Evolutionary conservation across 495 filamentous ascomycete genomes (phyloP).

Genomic region (Sporormia fimetaria): DNA sequence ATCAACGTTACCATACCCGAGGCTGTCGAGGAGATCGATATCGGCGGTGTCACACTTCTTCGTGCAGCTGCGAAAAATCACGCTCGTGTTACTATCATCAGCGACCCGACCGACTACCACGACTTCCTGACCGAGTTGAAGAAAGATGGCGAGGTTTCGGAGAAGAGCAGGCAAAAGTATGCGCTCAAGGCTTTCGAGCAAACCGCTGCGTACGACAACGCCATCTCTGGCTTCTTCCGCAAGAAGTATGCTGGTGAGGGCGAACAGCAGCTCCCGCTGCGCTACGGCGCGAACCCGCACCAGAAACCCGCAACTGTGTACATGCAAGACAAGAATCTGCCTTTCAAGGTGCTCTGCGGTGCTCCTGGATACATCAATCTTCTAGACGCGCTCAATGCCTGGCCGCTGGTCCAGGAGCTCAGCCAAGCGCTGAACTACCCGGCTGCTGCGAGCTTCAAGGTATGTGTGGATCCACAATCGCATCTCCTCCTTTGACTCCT

Average conservation of each 20-base stretch:
- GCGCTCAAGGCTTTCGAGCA: constrained; percentile 96
- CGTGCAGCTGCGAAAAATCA: constrained; percentile 98
- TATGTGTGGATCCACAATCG: background rate
- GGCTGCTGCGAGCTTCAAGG: constrained; percentile 96
- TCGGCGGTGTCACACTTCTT: constrained; percentile 88
- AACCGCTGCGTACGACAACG: constrained; percentile 91
- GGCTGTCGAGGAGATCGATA: constrained; percentile 96
- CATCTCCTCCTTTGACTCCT: background rate
- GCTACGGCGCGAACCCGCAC: constrained; percentile 94
- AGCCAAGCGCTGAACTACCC: constrained; percentile 74
- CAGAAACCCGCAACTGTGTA: constrained; percentile 89
- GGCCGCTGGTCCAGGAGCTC: constrained; percentile 93
- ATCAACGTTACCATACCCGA: constrained; percentile 92
- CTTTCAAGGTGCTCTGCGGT: constrained; percentile 94
- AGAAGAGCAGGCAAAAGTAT: constrained; percentile 70
- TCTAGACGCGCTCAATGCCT: constrained; percentile 90
- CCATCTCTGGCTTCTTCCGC: constrained; percentile 94
- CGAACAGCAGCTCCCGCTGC: constrained; percentile 67
- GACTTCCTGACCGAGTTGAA: constrained; percentile 86
- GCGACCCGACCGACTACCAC: constrained; percentile 83
- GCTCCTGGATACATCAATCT: constrained; percentile 95
- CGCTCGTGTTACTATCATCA: constrained; percentile 83
- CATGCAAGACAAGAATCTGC: constrained; percentile 56
- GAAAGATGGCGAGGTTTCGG: constrained; percentile 65
- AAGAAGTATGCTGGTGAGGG: constrained; percentile 87